These are phyloP conservation scores for Opeltia flavorubescens DNA, from an alignment of 495 filamentous ascomycete genomes.

Conservation along the genomic window DNA sequence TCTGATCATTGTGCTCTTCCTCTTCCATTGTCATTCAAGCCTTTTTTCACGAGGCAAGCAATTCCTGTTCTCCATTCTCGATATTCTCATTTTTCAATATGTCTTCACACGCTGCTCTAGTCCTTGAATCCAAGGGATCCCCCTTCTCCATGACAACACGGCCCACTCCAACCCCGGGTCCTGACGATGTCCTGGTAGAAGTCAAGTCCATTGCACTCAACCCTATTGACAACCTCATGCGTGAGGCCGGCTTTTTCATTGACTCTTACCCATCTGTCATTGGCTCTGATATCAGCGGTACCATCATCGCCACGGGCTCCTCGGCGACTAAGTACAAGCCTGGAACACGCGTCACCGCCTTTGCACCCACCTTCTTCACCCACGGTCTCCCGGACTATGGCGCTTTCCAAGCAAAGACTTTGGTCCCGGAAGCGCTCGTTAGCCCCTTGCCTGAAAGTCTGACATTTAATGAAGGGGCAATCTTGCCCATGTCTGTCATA, in stretches of 20 bases:
- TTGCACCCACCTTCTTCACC: slow-evolving; percentile 23
- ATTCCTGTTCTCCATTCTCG: too few species aligned
- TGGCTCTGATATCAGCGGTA: slow-evolving; percentile 28
- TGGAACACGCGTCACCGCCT: slow-evolving; percentile 30
- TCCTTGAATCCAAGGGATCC: slow-evolving; percentile 14
- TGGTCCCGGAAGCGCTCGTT: slow-evolving; percentile 21
- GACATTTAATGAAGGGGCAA: slow-evolving; percentile 29
- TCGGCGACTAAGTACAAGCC: slow-evolving; percentile 19
- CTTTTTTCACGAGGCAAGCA: too few species aligned
- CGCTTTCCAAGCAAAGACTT: slow-evolving; percentile 27
- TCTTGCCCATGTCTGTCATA: slow-evolving; percentile 28
- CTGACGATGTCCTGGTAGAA: slow-evolving; percentile 32
- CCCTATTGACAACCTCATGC: slow-evolving; percentile 44
- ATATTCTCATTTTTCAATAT: too few species aligned
- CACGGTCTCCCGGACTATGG: slow-evolving; percentile 24
- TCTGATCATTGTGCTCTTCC: too few species aligned
- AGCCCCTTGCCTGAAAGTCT: slow-evolving; percentile 25
- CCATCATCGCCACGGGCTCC: slow-evolving; percentile 24
- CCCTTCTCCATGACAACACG: slow-evolving; percentile 14
- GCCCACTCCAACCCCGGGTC: slow-evolving; percentile 25
- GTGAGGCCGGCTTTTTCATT: slow-evolving; percentile 68
- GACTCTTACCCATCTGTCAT: slow-evolving; percentile 25
- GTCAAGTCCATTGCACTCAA: slow-evolving; percentile 38
- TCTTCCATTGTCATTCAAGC: too few species aligned
- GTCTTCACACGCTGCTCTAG: too few species aligned